A percentile compares a stretch with the other conserved stretches of the same genome.
Conservation (phyloP, 1,284 basidiomycete genomes). For the Trichosporon inkin region DNA sequence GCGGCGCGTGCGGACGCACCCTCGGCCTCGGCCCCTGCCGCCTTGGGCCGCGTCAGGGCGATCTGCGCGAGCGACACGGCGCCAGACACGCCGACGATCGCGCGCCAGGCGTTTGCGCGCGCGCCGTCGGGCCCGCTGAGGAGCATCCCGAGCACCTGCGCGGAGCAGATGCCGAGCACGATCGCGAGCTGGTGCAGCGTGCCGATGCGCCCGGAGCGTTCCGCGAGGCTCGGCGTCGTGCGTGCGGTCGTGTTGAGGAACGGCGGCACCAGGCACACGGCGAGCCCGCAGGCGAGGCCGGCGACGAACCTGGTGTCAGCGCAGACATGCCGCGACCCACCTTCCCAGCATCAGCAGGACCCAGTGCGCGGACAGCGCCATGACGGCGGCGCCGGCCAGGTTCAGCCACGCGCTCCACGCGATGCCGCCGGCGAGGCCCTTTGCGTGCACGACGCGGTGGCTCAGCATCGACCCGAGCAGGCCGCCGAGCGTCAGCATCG, state of each 20-base stretch:
- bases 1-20: not conserved
- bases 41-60: conserved; percentile 32
- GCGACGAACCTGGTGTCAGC: conserved; percentile 60
- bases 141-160: conserved; percentile 56
- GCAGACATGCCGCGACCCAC: conserved; percentile 6
- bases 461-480: conserved; percentile 69
- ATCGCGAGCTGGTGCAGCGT: conserved; percentile 84
- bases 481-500: conserved; percentile 83
- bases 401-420: conserved; percentile 59
- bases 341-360: conserved; percentile 51
- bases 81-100: conserved; percentile 66
- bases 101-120: conserved; percentile 59
- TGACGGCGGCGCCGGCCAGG: conserved; percentile 60
- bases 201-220: conserved; percentile 53
- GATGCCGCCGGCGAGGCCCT: conserved; percentile 54
- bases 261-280: conserved; percentile 78
- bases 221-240: conserved; percentile 37
- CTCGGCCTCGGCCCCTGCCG: conserved; percentile 5
- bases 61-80: conserved; percentile 61
- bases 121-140: conserved; percentile 46
- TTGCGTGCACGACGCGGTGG: conserved; percentile 64
- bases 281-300: conserved; percentile 75
- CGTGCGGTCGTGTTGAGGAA: conserved; percentile 79
- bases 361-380: conserved; percentile 63
- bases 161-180: conserved; percentile 74